phyloP scores from a whole-genome alignment of 2,329 filamentous ascomycete species.

The Penicillium sp. region DNA sequence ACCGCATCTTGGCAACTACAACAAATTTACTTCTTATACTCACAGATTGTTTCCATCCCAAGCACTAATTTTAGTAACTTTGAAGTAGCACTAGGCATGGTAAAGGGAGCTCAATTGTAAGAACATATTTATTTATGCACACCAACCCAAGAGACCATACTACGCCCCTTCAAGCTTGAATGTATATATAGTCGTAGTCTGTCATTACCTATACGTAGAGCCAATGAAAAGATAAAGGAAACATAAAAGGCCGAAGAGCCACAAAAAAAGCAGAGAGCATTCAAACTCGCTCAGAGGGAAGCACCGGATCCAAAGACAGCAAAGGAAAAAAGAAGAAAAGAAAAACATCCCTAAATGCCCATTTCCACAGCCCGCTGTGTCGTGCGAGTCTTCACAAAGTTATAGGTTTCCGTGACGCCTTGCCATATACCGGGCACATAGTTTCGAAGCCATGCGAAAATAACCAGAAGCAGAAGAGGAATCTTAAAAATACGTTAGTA shows the following conservation, averaged over 20 bases:
- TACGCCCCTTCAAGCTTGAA: constrained; percentile 20
- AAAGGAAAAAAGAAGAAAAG: constrained; percentile 11
- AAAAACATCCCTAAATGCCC: constrained; percentile 24
- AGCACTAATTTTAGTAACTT: no score
- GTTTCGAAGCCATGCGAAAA: constrained; percentile 45
- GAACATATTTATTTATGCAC: constrained; percentile 6
- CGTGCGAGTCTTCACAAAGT: constrained; percentile 37
- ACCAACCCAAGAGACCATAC: constrained; percentile 2
- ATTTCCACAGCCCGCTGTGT: constrained; percentile 33
- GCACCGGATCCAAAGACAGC: constrained; percentile 13
- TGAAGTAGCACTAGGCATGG: not conserved
- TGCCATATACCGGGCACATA: constrained; percentile 42
- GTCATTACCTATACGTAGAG: constrained; percentile 29
- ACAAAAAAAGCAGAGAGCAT: constrained; percentile 12
- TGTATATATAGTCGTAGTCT: constrained; percentile 29
- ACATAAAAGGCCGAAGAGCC: constrained; percentile 4
- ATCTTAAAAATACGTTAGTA: constrained; percentile 35
- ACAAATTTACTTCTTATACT: no score
- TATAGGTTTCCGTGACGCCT: constrained; percentile 35
- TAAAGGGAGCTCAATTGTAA: not conserved
- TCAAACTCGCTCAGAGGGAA: constrained; percentile 19
- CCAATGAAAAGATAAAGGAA: constrained; percentile 9
- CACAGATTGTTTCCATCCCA: no score
- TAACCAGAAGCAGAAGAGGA: constrained; percentile 45
- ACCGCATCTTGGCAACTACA: constrained; percentile 10